phyloP scores from a whole-genome alignment of 1,284 basidiomycete genomes.

The Austroboletus rostrupii region DNA sequence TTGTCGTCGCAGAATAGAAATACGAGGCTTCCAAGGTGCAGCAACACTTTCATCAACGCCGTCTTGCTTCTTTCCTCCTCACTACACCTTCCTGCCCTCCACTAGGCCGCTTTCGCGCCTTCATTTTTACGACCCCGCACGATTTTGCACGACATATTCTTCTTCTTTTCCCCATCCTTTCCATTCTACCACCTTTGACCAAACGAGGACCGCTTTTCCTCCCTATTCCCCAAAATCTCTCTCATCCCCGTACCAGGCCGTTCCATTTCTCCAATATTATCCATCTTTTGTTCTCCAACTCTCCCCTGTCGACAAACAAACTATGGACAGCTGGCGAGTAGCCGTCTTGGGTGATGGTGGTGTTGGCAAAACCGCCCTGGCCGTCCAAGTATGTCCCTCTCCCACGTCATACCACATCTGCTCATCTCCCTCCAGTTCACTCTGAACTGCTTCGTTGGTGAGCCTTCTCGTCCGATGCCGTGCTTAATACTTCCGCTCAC shows the following conservation, averaged over 20 bases:
- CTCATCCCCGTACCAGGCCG: slow-evolving; percentile 19
- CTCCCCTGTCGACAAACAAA: slow-evolving; percentile 30
- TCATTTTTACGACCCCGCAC: slow-evolving; percentile 67
- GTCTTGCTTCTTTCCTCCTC: slow-evolving; percentile 29
- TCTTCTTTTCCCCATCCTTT: slow-evolving; percentile 36
- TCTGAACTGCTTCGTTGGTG: slow-evolving; percentile 89
- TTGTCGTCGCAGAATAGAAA: slow-evolving; percentile 33
- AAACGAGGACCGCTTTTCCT: slow-evolving; percentile 25
- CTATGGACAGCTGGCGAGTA: slow-evolving; percentile 87
- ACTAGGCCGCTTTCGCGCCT: slow-evolving; percentile 32
- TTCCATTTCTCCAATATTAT: slow-evolving; percentile 14
- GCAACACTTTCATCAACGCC: slow-evolving; percentile 32
- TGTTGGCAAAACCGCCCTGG: slow-evolving; percentile 95
- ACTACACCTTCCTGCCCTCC: slow-evolving; percentile 32
- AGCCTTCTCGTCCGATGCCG: slow-evolving; percentile 19
- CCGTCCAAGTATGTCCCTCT: slow-evolving; percentile 73
- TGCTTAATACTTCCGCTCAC: slow-evolving; percentile 19
- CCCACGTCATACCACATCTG: slow-evolving; percentile 2
- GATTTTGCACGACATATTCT: slow-evolving; percentile 60
- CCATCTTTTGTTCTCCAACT: slow-evolving; percentile 25
- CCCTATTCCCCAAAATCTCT: background rate
- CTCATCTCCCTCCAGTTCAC: slow-evolving; percentile 62
- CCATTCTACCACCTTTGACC: too few species aligned
- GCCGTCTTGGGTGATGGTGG: slow-evolving; percentile 96
- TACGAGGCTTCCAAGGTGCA: slow-evolving; percentile 31